Evolutionary conservation across 2,329 filamentous ascomycete species (phyloP), one percentile per base, ranked within the genome.

Genomic region (Aspergillus proliferans): DNA sequence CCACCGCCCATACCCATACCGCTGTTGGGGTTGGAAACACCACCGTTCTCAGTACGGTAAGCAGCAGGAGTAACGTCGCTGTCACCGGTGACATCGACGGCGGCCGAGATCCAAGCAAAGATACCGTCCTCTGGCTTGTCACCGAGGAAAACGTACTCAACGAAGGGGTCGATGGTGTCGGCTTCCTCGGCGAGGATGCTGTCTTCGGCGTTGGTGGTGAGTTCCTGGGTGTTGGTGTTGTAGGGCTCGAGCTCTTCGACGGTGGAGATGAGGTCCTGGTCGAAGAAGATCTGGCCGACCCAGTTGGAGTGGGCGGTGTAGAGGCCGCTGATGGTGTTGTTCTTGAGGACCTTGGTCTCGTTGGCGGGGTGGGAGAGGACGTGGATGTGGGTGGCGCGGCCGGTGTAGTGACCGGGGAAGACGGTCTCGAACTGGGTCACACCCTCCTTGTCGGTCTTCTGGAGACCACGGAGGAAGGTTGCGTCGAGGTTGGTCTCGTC

Each of bases 271-370:
- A 86, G 75, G 53, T 73, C 70, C 61, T 84, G 77, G 62, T 86
- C 81, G 48, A 82, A 82, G 73, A 82, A 86, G 45, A 83, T 60
- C 62, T 87, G 83, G 15, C 83, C 82, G 36, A 85, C 74, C 66
- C 86, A 82, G 6, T 77, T 75, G 49, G 79, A 74, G 45, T 67
- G 71, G 10, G 64, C 19, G 12, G 54, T 58, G 51, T 63, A 65
- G 14, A 72, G 71, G 51, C 73, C 77, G 38, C 67, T 64, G 52
- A 80, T 74, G 49, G 79, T 78, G 47, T 76, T 78, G 59, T 77
- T 81, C 43, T 70, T 55, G 42, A 73, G 68, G 6, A 72, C 59
- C 9, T 62, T 64, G 8, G 64, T 64, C 24, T 58, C 56, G 47
- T 63, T 63, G 44, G 50, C 51, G 1, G 58, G 46, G 58, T 70